These are phyloP conservation scores for Fonsecaea multimorphosa DNA, from an alignment of 2,329 filamentous ascomycete species.

Conservation along the genomic window DNA sequence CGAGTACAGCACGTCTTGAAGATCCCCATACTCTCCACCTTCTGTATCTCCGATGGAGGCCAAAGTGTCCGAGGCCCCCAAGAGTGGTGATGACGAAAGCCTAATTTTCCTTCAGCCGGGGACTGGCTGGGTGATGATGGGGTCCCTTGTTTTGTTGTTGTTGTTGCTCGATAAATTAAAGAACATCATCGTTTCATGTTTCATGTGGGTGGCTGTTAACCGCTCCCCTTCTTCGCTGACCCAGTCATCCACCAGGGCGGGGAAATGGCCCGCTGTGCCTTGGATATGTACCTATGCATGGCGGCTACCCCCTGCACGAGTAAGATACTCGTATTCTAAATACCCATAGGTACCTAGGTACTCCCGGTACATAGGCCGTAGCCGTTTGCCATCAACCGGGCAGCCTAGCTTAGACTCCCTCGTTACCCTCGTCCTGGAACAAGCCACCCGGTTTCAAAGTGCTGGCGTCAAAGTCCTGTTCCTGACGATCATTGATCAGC, in stretches of 20 bases:
- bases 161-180: not conserved
- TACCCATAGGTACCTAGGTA: too few species aligned
- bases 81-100: not conserved
- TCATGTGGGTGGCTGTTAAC: not conserved
- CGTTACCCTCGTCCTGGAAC: not conserved
- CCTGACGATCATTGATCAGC: slow-evolving; percentile 2
- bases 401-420: not conserved
- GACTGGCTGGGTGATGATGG: not conserved
- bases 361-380: too few species aligned
- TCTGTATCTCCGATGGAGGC: not conserved
- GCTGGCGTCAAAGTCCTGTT: not conserved
- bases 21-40: not conserved
- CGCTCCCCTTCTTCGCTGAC: not conserved
- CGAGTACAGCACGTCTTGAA: not conserved
- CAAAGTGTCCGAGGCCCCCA: too few species aligned
- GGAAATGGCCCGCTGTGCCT: not conserved
- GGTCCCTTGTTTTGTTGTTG: not conserved
- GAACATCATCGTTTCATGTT: not conserved
- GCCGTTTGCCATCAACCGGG: not conserved
- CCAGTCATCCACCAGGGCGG: not conserved
- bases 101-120: not conserved
- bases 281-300: not conserved
- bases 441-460: slow-evolving; percentile 15
- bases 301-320: not conserved
- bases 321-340: too few species aligned